Percentiles rank a stretch among this genome's conserved stretches.
These are phyloP conservation scores for Euphorbia lathyris DNA, from an alignment of 345 rosid genomes.

Conservation along the genomic window DNA sequence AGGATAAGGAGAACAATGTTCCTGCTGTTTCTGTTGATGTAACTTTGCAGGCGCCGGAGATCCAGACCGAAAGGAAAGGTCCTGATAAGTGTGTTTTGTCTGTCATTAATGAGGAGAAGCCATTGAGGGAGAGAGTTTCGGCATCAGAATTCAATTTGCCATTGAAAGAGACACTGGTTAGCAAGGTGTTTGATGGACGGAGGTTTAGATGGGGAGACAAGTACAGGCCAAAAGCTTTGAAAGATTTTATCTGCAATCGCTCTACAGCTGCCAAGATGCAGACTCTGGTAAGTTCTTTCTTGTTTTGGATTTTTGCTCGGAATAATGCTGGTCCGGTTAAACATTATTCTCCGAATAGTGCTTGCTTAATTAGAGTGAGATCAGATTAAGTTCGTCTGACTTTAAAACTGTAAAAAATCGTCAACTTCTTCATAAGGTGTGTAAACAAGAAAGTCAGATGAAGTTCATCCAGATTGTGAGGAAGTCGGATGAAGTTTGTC, in stretches of 20 bases:
- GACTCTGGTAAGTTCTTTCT: slow-evolving; percentile 25
- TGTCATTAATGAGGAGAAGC: slow-evolving; percentile 37
- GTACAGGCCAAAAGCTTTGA: slow-evolving; percentile 42
- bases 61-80: background rate
- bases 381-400: too few relatives aligned
- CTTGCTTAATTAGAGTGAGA: too few relatives aligned
- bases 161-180: background rate
- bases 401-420: too few relatives aligned
- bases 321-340: too few relatives aligned
- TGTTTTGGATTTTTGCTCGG: too few relatives aligned
- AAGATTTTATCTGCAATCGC: slow-evolving; percentile 55
- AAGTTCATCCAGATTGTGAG: too few relatives aligned
- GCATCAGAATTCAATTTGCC: slow-evolving; percentile 3
- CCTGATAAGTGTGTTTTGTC: background rate
- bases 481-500: too few relatives aligned
- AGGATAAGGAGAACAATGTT: background rate
- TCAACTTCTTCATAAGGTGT: too few relatives aligned
- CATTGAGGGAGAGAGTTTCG: slow-evolving; percentile 63
- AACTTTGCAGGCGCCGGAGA: background rate
- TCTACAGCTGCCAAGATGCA: slow-evolving; percentile 39
- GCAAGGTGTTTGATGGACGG: background rate
- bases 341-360: too few relatives aligned
- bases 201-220: slow-evolving; percentile 45
- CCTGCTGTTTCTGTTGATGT: background rate
- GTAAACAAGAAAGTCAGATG: too few relatives aligned